Evolutionary conservation across 331 rosid genomes (phyloP), one percentile per base, ranked within the genome.

Genomic region (Arachis monticola): DNA sequence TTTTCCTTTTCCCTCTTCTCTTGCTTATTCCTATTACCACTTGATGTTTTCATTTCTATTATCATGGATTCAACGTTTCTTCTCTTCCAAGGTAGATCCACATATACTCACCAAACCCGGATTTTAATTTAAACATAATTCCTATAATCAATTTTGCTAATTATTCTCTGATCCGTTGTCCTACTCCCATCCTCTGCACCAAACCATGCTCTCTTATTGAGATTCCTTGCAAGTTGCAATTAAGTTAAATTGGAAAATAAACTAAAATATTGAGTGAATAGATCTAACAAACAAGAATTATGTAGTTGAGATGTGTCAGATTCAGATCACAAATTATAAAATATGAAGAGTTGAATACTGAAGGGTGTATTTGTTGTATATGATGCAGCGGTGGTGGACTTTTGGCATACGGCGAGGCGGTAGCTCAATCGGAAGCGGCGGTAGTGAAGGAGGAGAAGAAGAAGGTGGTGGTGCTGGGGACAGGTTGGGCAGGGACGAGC

Each of bases 401-500:
- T 76, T 72, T 89, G 85, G 98, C 98, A 8, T 93, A 88, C 70
- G 91, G 93, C 0, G 97, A 93, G 51, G 92, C 86, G n/a, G 82
- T 67, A 50, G 72, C 86, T 42, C 55, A 86, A 12, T 80, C 86
- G 42, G 92, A 76, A 73, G 83, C 60, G 12, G 87, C 40, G 47
- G 89, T 67, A 10, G 46, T 60, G 8, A 84, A 82, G 79, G 92
- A 88, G 7, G 86, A 82, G 79, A 93, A 88, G 82, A 87, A 92
- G 80, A 93, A 88, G 79, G 96, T 93, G 77, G 86, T 93, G 67
- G 89, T 93, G 47, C 91, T 93, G 66, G 98, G 98, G 74, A 93
- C 97, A 40, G 98, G 98, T 2, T 93, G 98, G 98, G 97, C 96
- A 7, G 96, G 96, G 59, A 93, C 97, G 7, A 91, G 92, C 77